Evolutionary conservation across 768 basidiomycete species (phyloP).

Genomic region (Lentinula detonsa): DNA sequence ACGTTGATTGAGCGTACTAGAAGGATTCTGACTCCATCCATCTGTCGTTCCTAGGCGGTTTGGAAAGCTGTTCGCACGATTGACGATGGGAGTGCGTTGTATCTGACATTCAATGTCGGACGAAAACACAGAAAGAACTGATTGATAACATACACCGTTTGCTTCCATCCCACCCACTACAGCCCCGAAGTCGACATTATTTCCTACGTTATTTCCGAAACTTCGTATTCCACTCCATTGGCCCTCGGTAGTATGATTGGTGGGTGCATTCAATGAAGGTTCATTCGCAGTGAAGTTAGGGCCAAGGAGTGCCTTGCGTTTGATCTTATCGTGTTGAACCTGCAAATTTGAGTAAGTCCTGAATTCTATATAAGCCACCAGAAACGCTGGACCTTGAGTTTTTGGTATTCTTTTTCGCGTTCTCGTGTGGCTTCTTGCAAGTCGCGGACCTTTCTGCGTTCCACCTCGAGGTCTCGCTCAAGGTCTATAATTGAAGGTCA

Average conservation of each 20-base stretch:
- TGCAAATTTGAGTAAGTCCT: conserved; percentile 17
- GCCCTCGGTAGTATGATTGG: neutral
- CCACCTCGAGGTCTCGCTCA: conserved; percentile 75
- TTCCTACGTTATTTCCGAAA: conserved; percentile 19
- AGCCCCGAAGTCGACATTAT: conserved; percentile 40
- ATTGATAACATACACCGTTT: conserved; percentile 39
- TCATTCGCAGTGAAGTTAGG: conserved; percentile 14
- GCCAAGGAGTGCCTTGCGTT: conserved; percentile 70
- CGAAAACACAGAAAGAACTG: neutral
- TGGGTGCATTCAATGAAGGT: neutral
- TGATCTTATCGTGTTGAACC: conserved; percentile 78
- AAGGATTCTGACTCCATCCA: conserved; percentile 17
- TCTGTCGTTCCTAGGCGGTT: conserved; percentile 14
- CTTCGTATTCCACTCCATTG: conserved; percentile 11
- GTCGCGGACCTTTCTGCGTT: conserved; percentile 68
- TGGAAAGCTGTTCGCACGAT: conserved; percentile 31
- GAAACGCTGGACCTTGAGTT: conserved; percentile 55
- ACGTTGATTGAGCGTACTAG: conserved; percentile 20
- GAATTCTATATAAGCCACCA: neutral
- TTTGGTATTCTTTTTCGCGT: conserved; percentile 82
- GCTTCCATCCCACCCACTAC: conserved; percentile 65
- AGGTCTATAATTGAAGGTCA: conserved; percentile 41
- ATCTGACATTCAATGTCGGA: conserved; percentile 33
- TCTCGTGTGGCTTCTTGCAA: conserved; percentile 70
- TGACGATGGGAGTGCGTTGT: conserved; percentile 62